A percentile compares a stretch with the other conserved stretches of the same genome.
Conservation (phyloP, 2,329 filamentous ascomycete species). For the Endoconidiophora laricicola region DNA sequence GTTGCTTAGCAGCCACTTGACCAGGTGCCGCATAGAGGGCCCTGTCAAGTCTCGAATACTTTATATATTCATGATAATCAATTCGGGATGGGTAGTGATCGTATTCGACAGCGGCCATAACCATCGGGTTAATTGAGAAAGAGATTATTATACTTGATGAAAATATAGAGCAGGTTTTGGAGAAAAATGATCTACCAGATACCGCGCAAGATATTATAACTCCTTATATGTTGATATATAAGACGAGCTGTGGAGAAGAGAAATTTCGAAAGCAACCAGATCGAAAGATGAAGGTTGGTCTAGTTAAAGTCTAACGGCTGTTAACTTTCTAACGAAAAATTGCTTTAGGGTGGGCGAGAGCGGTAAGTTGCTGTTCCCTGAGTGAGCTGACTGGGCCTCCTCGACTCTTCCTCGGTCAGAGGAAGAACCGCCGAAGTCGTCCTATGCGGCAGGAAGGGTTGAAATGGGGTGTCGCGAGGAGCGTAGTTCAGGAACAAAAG, state of each 20-base stretch:
- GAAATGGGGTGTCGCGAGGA: conserved; percentile 39
- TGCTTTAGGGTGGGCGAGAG: conserved; percentile 93
- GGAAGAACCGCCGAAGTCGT: conserved; percentile 96
- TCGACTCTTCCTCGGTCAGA: conserved; percentile 98
- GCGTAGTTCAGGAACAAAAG: conserved; percentile 29
- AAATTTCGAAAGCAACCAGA: conserved; percentile 14
- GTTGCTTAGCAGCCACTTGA: conserved; percentile 42
- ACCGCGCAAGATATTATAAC: conserved; percentile 3
- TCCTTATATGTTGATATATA: conserved; percentile 9
- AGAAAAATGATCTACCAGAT: background rate
- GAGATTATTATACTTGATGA: conserved; percentile 2
- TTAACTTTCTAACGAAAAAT: conserved; percentile 22
- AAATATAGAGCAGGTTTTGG: background rate
- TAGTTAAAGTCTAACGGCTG: background rate
- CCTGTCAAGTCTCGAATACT: conserved; percentile 24
- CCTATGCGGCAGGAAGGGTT: conserved; percentile 98
- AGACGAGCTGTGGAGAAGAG: conserved; percentile 13
- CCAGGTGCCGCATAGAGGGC: background rate
- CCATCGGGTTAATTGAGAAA: conserved; percentile 29
- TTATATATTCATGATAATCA: conserved; percentile 33
- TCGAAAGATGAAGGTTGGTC: conserved; percentile 3
- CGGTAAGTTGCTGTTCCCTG: conserved; percentile 85
- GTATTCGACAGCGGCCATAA: conserved; percentile 46
- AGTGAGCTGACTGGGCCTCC: conserved; percentile 87
- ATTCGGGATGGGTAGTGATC: conserved; percentile 35